Conservation (phyloP, 2,329 filamentous ascomycete species). For the Aspergillus hortae region DNA sequence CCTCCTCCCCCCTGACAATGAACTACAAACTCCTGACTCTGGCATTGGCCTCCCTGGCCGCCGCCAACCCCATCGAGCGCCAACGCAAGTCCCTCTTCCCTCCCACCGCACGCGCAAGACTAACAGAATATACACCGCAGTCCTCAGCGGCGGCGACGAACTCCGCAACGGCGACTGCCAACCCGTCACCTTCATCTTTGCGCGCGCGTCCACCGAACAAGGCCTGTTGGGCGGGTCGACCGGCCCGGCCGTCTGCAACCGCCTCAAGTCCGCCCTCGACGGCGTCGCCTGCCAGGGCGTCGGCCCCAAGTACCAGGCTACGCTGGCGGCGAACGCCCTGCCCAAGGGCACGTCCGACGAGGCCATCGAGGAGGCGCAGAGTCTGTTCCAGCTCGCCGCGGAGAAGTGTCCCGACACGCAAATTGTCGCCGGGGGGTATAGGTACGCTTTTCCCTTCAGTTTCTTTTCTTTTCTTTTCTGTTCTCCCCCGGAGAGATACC, state of each 20-base stretch:
- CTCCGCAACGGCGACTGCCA: slow-evolving; percentile 39
- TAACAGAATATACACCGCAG: neutral
- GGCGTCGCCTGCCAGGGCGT: slow-evolving; percentile 44
- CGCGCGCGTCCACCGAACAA: slow-evolving; percentile 47
- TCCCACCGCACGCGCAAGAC: neutral
- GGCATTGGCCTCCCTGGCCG: slow-evolving; percentile 2
- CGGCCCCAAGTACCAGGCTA: slow-evolving; percentile 40
- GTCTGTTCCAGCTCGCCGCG: slow-evolving; percentile 40
- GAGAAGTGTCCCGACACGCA: slow-evolving; percentile 44
- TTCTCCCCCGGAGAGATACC: neutral
- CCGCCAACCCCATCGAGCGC: slow-evolving; percentile 5
- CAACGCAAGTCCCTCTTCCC: slow-evolving; percentile 1
- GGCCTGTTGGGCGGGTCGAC: slow-evolving; percentile 45
- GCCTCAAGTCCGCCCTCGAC: slow-evolving; percentile 15
- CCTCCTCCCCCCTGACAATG: neutral
- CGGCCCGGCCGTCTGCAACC: slow-evolving; percentile 29
- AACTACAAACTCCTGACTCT: neutral
- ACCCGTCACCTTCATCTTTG: slow-evolving; percentile 47
- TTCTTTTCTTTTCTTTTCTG: neutral
- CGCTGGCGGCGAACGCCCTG: slow-evolving; percentile 34
- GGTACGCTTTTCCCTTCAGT: slow-evolving; percentile 19
- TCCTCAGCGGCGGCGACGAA: slow-evolving; percentile 29
- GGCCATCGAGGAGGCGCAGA: slow-evolving; percentile 40
- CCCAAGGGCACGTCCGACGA: slow-evolving; percentile 34
- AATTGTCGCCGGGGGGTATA: slow-evolving; percentile 45